Evolutionary conservation across 768 basidiomycete genomes (phyloP), one percentile per base, ranked within the genome.

Genomic region (Russula sp.): DNA sequence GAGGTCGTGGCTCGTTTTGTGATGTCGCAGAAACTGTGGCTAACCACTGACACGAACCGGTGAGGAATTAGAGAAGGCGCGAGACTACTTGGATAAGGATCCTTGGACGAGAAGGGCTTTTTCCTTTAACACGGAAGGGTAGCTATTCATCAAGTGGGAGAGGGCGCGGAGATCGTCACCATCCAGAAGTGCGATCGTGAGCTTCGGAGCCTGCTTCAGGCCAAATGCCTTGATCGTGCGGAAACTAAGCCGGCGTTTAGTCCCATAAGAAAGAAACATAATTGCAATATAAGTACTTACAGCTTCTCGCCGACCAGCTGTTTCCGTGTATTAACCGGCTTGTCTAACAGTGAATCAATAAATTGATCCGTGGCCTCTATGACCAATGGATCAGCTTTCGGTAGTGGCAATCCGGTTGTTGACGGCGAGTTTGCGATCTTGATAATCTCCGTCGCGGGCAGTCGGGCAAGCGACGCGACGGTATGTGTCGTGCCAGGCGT

Each of bases 81-180:
- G 26, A 44, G 14, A 20, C 42, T 65, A 61, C 60, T 65, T 65
- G 34, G 36, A 34, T 48, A 61, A 34, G n/a, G 67, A 58, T n/a
- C 36, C 46, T 38, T 67, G 61, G 8, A 53, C 24, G 13, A 63
- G 34, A 20, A 58, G 57, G 28, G 68, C 66, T 52, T 69, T 69
- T 73, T 92, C 90, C 76, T 89, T 93, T 64, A 94, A 79, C 2
- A 93, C 82, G 9, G 83, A 76, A 13, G 90, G 89, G 73, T 91
- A 94, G 72, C 90, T 90, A 74, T 92, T 90, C 86, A 92, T 87
- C 49, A 95, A 81, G 73, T 92, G 90, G 7, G 90, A 88, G 53
- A 95, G 81, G 5, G 91, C 79, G 49, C 88, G 84, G 26, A 95
- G 81, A 71, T 96, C 93, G 64, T 94, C 94, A 69, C 87, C 81